Base-by-base conservation (phyloP, 441 rosid genomes). In the Gossypium trilobum region DNA sequence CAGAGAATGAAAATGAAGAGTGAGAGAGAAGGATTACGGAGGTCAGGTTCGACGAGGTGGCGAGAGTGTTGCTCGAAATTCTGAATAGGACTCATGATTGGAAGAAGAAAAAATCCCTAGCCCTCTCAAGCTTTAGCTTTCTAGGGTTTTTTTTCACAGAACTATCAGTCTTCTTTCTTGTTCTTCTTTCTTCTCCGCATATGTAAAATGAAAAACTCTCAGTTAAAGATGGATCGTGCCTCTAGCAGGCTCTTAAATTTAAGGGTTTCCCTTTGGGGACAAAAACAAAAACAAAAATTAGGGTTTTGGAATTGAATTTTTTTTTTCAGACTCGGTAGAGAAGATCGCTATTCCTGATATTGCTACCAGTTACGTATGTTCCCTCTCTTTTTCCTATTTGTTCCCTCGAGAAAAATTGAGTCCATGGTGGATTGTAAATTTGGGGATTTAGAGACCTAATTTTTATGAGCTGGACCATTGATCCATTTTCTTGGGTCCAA, bases 11-110 rank as follows among this genome's bases (percentile, higher is more conserved):
- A 20, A 55, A 27, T 66, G 42, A 27, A 71, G 69, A 63, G 2
- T 1, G 59, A 6, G 29, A 22, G 0, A 29, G 14, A 80, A 73
- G 73, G 10, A 51, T 56, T 93, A 93, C 97, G 80, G 52, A 88
- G 86, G 80, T 93, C 97, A 39, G 88, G 87, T 78, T 88, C 95
- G 48, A 93, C 79, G 68, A 95, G 90, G 73, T 79, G 91, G 75
- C 96, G 90, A 48, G 99, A 85, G 79, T 93, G 97, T 57, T 87
- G 94, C 83, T 93, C 99, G 85, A 95, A 91, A 78, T 91, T 89
- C 93, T 90, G 97, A 80, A 93, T 86, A 59, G 65, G 65, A 60
- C 65, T 60, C 65, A 60, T 60, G 16, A 9, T 29, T 60, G 11
- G 44, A 36, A 36, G 44, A 36, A 36, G 10, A 36, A 33, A 60